These are phyloP conservation scores for Cladorrhinum sp. DNA, from an alignment of 2,329 filamentous ascomycete genomes.

Conservation along the genomic window DNA sequence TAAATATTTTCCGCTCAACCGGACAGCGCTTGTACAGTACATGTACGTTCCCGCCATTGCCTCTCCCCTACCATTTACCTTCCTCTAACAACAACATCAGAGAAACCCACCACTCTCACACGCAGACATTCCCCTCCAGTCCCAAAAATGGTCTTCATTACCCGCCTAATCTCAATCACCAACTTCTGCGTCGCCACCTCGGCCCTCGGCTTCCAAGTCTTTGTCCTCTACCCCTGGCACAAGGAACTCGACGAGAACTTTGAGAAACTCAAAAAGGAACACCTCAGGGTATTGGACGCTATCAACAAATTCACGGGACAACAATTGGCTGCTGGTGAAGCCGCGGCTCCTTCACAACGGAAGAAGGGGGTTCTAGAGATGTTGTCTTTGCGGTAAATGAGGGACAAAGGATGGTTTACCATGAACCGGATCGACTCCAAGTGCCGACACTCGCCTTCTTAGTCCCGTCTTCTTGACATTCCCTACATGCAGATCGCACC, in stretches of 20 bases:
- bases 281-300: slow-evolving; percentile 41
- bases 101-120: neutral
- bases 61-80: neutral
- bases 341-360: neutral
- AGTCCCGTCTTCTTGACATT: too few relatives aligned
- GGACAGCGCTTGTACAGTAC: too few relatives aligned
- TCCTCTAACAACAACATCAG: neutral
- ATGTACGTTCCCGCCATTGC: neutral
- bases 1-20: neutral
- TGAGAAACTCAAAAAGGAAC: slow-evolving; percentile 55
- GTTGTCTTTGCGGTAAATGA: neutral
- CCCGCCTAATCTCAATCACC: slow-evolving; percentile 53
- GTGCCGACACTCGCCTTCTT: too few relatives aligned
- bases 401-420: too few relatives aligned
- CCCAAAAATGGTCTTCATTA: slow-evolving; percentile 28
- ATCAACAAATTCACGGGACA: neutral
- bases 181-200: slow-evolving; percentile 65
- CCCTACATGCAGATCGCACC: too few relatives aligned
- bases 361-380: neutral
- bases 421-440: too few relatives aligned
- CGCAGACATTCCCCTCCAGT: neutral
- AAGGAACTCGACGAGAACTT: slow-evolving; percentile 62
- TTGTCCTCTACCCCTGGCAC: slow-evolving; percentile 69
- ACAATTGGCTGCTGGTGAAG: neutral
- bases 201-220: slow-evolving; percentile 64